Evolutionary conservation across 1,284 basidiomycete genomes (phyloP), one percentile per base, ranked within the genome.

Genomic region (Microstroma glucosiphilum): DNA sequence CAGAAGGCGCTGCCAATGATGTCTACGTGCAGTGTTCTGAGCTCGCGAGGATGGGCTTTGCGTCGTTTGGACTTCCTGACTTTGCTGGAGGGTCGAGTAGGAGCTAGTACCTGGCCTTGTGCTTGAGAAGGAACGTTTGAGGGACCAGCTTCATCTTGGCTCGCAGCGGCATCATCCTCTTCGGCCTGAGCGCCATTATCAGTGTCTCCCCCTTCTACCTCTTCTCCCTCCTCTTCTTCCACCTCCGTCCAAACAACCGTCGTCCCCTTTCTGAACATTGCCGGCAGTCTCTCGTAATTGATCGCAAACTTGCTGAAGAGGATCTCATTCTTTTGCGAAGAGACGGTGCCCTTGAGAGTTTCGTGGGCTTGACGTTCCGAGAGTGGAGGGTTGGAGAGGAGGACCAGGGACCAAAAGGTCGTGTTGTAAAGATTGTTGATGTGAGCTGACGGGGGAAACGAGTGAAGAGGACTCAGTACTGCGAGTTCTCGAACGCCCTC

Each of bases 361-460:
- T 87, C 85, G 75, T 96, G 91, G 0, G 93, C 93, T 69, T 96
- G 85, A 2, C 86, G 84, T 0, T 89, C 87, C 0, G 86, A 88
- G 75, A 88, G 82, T 37, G 30, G 30, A 4, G 30, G 30, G 0
- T 87, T 88, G 8, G 87, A 89, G 70, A 88, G 83, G 49, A 89
- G 86, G 0, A 97, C 87, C 9, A 98, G 83, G 0, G 92, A 89
- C 96, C 94, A 98, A 79, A 97, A 98, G 0, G 83, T 83, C 0
- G 96, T 97, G 75, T 98, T 98, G 82, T 98, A 94, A 23, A 98
- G 82, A 77, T 97, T 98, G 80, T 98, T 98, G 79, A 98, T 90
- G 79, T 98, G 96, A 0, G 96, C 92, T 96, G 58, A 19, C 12
- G 8, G 2, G 6, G 62, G 6, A 13, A 13, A 11, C 48, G 49